These are phyloP conservation scores for Tricholoma bakamatsutake DNA, from an alignment of 768 basidiomycete genomes.

Conservation along the genomic window DNA sequence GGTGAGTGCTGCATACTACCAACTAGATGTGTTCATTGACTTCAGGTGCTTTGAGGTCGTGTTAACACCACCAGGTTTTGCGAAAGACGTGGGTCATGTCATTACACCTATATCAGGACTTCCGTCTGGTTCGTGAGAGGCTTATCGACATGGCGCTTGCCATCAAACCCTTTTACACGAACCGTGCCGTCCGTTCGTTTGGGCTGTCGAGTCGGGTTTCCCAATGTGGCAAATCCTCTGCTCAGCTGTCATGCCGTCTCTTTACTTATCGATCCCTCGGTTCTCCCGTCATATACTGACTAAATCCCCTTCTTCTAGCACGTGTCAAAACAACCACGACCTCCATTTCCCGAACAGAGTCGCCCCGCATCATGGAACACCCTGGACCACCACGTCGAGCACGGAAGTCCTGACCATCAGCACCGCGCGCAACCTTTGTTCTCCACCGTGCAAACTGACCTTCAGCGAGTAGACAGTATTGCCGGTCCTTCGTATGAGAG, in stretches of 20 bases:
- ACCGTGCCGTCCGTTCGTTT: no score
- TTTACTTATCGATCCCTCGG: background rate
- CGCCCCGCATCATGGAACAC: background rate
- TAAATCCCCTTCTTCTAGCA: conserved; percentile 14
- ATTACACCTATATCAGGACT: background rate
- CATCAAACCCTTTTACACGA: background rate
- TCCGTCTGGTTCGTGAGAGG: background rate
- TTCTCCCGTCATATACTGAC: background rate
- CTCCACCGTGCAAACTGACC: conserved; percentile 1
- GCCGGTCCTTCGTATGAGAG: conserved; percentile 41
- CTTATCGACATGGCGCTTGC: background rate
- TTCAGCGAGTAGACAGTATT: conserved; percentile 23
- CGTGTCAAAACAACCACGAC: conserved; percentile 20
- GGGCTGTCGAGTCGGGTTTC: background rate
- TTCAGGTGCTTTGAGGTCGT: conserved; percentile 42
- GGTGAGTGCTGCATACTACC: conserved; percentile 35
- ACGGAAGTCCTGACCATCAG: background rate
- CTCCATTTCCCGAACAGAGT: conserved; percentile 17
- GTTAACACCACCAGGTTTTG: conserved; percentile 63
- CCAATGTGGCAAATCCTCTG: background rate
- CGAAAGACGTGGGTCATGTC: conserved; percentile 48
- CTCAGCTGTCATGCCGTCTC: background rate
- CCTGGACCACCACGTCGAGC: background rate
- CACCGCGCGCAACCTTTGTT: background rate
- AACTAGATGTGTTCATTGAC: background rate